Base-by-base conservation (phyloP, 2,329 filamentous ascomycete genomes). In the Davidsoniella australis region DNA sequence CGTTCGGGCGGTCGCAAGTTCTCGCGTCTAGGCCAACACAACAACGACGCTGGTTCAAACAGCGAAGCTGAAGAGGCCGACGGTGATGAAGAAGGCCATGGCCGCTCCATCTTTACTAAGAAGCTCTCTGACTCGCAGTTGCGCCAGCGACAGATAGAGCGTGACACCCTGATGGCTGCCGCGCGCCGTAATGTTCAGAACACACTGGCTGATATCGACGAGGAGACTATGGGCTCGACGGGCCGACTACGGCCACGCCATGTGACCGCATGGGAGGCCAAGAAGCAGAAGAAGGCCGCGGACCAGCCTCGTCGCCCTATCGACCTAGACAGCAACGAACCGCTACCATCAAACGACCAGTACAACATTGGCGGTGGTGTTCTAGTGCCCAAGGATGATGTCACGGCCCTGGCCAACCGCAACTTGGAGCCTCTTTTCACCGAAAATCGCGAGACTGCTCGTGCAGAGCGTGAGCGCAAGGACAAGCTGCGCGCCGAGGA, bases 151-250 rank as follows among this genome's bases (percentile, higher is more conserved):
- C 71, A 80, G 52, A 72, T 75, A 41, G 88, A 94, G 57, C 80
- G 85, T 10, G 81, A 83, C 49, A 70, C 74, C 1, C 67, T 96
- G 1, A 68, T 94, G 55, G 82, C 82, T 8, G 78, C 79, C 2
- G 89, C 89, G 1, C 83, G 88, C 59, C 78, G 82, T 41, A 94
- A 94, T 56, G 89, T 95, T n/a, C 78, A 80, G 55, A 78, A 79
- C 17, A 77, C 76, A 40, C 73, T 95, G 56, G 77, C 83, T 53
- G 75, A 73, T 39, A 87, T 95, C 70, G 89, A 96, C 53, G 78
- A 88, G 61, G 80, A 47, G 17, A 18, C 47, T 36, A 41, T 40
- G 37, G 26, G 18, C 23, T 38, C 42, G 16, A 89, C 83, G 1
- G 86, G 86, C 50, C 80, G 81, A 59, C 71, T 82, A 24, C 76